phyloP scores from a whole-genome alignment of 768 basidiomycete species.

The Trametes maxima region DNA sequence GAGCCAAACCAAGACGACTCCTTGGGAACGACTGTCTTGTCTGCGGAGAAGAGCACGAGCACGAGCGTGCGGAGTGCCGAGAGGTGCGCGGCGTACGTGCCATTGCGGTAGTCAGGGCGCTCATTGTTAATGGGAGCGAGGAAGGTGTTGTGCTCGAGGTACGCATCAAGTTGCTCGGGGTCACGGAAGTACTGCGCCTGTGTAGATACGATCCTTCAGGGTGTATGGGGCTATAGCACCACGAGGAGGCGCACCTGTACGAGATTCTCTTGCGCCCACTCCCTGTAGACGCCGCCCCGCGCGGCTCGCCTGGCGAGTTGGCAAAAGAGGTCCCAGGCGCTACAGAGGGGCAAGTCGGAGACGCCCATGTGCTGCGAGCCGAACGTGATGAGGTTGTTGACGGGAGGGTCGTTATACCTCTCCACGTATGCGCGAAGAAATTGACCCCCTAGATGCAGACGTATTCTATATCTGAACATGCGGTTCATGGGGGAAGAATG shows the following conservation, averaged over 20 bases:
- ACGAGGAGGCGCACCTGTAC: conserved; percentile 55
- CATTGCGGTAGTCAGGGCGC: conserved; percentile 51
- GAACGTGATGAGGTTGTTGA: conserved; percentile 84
- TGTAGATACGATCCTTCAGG: not conserved
- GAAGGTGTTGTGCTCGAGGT: conserved; percentile 65
- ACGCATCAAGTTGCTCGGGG: conserved; percentile 56
- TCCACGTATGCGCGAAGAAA: conserved; percentile 87
- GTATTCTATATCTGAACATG: not conserved
- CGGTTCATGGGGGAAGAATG: not conserved
- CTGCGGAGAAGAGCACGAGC: conserved; percentile 71
- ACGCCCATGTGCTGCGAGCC: conserved; percentile 89
- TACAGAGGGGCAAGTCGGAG: conserved; percentile 71
- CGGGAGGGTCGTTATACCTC: conserved; percentile 68
- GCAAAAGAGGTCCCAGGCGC: conserved; percentile 67
- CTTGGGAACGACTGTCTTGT: conserved; percentile 80
- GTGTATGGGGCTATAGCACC: not conserved
- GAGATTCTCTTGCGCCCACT: conserved; percentile 77
- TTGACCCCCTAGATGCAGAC: conserved; percentile 59
- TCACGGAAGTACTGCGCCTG: conserved; percentile 91
- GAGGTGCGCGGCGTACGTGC: conserved; percentile 62
- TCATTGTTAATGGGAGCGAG: conserved; percentile 83
- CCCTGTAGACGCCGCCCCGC: conserved; percentile 64
- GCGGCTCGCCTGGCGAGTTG: conserved; percentile 63
- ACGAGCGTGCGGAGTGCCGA: conserved; percentile 65
- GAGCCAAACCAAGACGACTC: conserved; percentile 89